phyloP scores from a whole-genome alignment of 2,329 filamentous ascomycete species.

The Pseudogymnoascus sp. region DNA sequence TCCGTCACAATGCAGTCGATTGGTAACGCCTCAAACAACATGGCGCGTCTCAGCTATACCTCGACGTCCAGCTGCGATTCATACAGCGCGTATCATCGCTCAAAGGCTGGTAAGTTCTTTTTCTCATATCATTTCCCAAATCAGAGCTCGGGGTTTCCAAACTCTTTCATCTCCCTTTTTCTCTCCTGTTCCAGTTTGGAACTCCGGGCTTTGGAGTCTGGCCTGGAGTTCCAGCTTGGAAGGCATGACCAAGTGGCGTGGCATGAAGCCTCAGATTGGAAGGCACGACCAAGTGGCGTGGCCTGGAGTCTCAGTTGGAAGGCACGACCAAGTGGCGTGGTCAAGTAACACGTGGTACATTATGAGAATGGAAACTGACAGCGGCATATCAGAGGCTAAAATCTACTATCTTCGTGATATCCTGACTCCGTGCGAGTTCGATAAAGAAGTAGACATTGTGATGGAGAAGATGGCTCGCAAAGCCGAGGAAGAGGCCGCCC shows the following conservation, averaged over 20 bases:
- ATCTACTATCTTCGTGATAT: conserved; percentile 19
- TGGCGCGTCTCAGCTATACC: conserved; percentile 9
- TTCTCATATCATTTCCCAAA: not conserved
- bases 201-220: not conserved
- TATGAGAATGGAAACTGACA: not conserved
- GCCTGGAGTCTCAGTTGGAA: not conserved
- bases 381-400: conserved; percentile 15
- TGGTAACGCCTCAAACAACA: conserved; percentile 12
- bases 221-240: not conserved
- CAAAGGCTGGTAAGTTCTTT: conserved; percentile 4
- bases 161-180: not conserved
- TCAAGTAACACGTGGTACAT: not conserved
- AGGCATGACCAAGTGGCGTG: not conserved
- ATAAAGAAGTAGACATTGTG: conserved; percentile 14
- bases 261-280: not conserved
- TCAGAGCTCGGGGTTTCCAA: not conserved
- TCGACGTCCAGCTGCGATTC: conserved; percentile 5
- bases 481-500: not conserved
- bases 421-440: conserved; percentile 15
- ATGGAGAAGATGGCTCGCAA: conserved; percentile 3
- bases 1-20: conserved; percentile 15
- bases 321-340: not conserved
- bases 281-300: not conserved
- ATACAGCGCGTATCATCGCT: conserved; percentile 3
- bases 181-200: not conserved